Base-by-base conservation (phyloP, 805 yeast species). In the Kodamaea jinghongensis region DNA sequence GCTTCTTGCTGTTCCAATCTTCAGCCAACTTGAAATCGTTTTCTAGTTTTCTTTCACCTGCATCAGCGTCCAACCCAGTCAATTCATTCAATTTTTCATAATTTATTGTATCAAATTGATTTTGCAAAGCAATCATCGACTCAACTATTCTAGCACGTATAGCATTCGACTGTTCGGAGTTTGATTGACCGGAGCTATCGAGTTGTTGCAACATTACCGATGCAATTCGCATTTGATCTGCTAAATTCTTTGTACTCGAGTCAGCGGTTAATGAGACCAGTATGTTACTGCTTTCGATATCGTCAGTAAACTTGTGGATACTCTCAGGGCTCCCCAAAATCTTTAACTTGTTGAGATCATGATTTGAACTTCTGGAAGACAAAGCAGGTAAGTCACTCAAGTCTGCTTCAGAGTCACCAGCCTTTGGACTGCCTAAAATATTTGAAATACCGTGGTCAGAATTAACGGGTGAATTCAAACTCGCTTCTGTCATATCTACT, bases 211-310 rank as follows among this genome's bases (percentile, higher is more conserved):
- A 67, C 96, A 93, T 93, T 4, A 93, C 86, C 1, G 97, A 86
- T 0, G 99, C 97, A 17, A 95, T 90, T 50, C 97, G 76, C 91
- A 93, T 87, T 60, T 93, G 98, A 6, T 87, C 83, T 0, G 96
- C 95, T 26, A 88, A 61, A 45, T 78, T 81, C 34, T 78, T 63
- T 2, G 64, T 47, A 7, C 51, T 22, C 7, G 36, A 42, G 12
- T 11, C 27, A 14, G 14, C 12, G 17, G 28, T 11, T 3, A 4
- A 17, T 12, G 37, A 27, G 10, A 6, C 13, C 10, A 22, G 12
- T 22, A n/a, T 3, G 17, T 22, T 6, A 4, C 27, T n/a, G 20
- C 23, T 39, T 9, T 28, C 33, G 8, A 27, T 27, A 10, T 39
- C 39, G 13, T 11, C 13, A 4, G 27, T 8, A 14, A 35, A 17